phyloP scores from a whole-genome alignment of 2,329 filamentous ascomycete genomes.

The Colletotrichum sp. region DNA sequence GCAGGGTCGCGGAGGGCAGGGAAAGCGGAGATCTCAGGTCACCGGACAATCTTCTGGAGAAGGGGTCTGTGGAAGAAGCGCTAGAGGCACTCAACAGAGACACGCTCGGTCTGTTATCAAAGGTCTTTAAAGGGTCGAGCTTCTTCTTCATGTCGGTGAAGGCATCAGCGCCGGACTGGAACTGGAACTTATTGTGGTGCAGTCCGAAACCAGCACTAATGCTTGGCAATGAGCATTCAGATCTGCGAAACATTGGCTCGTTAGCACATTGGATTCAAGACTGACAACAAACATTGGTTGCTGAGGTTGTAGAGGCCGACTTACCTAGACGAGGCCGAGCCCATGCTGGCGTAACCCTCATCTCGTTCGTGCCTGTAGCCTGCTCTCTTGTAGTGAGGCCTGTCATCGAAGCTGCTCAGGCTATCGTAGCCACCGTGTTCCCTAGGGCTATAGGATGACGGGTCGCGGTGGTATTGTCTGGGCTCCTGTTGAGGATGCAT shows the following conservation, averaged over 20 bases:
- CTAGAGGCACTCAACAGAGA: conserved; percentile 43
- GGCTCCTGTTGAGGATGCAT: conserved; percentile 29
- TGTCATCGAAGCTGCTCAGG: conserved; percentile 40
- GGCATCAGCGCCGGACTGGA: conserved; percentile 48
- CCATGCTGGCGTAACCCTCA: conserved; percentile 49
- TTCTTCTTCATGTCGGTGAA: conserved; percentile 61
- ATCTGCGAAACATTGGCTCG: conserved; percentile 28
- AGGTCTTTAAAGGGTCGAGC: conserved; percentile 51
- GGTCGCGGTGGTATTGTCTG: conserved; percentile 31
- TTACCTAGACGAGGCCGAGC: conserved; percentile 32
- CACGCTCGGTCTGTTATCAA: conserved; percentile 48
- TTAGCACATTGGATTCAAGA: not conserved
- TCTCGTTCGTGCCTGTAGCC: conserved; percentile 33
- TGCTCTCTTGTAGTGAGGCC: conserved; percentile 34
- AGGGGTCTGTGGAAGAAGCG: conserved; percentile 41
- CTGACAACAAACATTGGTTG: not conserved
- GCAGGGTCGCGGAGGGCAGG: conserved; percentile 40
- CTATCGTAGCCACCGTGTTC: conserved; percentile 40
- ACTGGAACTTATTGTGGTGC: conserved; percentile 54
- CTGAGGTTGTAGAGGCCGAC: not conserved
- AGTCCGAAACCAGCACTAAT: conserved; percentile 49
- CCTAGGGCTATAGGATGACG: conserved; percentile 22
- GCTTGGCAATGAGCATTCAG: conserved; percentile 43
- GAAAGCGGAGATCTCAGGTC: conserved; percentile 51
- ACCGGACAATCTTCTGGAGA: conserved; percentile 38